Base-by-base conservation (phyloP, 352 stramenopile species). In the Globisporangium alternatum region DNA sequence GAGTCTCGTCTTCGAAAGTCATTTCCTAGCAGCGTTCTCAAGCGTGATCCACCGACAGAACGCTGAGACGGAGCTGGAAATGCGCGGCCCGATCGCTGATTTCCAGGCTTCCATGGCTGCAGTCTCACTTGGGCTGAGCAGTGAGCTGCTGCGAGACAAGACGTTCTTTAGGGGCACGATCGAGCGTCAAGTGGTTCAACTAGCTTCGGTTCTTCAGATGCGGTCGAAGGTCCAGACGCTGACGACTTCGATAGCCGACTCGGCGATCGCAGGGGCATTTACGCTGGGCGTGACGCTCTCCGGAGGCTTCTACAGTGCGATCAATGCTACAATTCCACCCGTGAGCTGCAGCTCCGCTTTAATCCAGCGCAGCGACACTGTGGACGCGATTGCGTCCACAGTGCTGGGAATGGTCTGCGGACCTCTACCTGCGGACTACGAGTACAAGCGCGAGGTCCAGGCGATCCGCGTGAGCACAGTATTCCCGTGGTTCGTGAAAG, bases 351-450 rank as follows among this genome's bases (percentile, higher is more conserved):
- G 28, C 21, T 64, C 63, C 5, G 31, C 22, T 1, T 8, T 22
- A 13, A 64, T 69, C n/a, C 37, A 56, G 37, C 21, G 35, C 13
- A 64, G 10, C 17, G 56, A 69, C 25, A 12, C 10, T 4, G 17
- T 56, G 25, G 44, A 31, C 19, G 21, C 19, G 21, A 54, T 69
- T 9, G 63, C 58, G 4, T 3, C 39, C 0, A 61, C 61, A 43
- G 39, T 64, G 4, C 41, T 61, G 39, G 43, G 19, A 6, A 69
- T 69, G 56, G 37, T 28, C 9, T 65, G 63, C 33, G 56, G 43
- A 5, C 21, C 35, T 28, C 15, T 64, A 1, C 48, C 39, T 13
- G 56, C 30, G 4, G 44, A 58, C 25, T 48, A 62, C 5, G 30
- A 47, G 2, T 54, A 31, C n/a, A 33, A 30, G 47, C 47, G 47